Base-by-base conservation (phyloP, 1,284 basidiomycete species). In the Apiotrichum sp. region DNA sequence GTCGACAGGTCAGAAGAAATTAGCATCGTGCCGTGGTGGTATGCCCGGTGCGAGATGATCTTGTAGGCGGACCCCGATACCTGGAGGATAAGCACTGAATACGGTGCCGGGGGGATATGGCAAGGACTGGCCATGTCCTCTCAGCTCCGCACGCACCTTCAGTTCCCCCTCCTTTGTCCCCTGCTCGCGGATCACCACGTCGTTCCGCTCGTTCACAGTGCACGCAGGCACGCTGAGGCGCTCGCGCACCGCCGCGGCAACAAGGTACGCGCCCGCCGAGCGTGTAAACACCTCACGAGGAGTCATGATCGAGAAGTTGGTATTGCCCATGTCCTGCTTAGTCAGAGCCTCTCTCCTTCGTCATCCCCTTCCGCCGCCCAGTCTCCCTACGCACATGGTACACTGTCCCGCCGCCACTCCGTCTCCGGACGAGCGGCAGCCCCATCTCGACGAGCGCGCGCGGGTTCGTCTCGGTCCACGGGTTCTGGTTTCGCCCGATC, bases 11-110 rank as follows among this genome's bases (percentile, higher is more conserved):
- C 78, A 4, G 90, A 88, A 11, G 88, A 86, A 34, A 98, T 88
- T 33, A 99, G 83, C 95, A 99, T 97, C 16, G 95, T 98, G 0
- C 96, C 96, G 70, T 99, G 96, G 69, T 98, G 95, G 76, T 98
- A 98, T 1, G 93, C 92, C 14, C 96, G 80, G 58, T 85, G 84
- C 63, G 85, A 88, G 41, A 89, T 88, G 57, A 99, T 88, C 78
- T 97, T 98, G 79, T 97, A 99, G 6, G 96, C 96, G 13, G 92
- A 97, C 38, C 96, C 96, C 47, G 95, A 98, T 53, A 98, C 86
- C 87, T 98, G 70, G 62, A 35, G 47, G 10, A 31, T 6, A 44
- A 31, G 42, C 16, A 44, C n/a, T 9, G 6, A n/a, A 5, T 22
- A 22, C 22, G 22, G 22, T 22, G 22, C 22, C 22, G 22, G 22